Percentiles rank a stretch among this genome's conserved stretches.
Conservation (phyloP, 1,284 basidiomycete genomes). For the Trametes sp. region DNA sequence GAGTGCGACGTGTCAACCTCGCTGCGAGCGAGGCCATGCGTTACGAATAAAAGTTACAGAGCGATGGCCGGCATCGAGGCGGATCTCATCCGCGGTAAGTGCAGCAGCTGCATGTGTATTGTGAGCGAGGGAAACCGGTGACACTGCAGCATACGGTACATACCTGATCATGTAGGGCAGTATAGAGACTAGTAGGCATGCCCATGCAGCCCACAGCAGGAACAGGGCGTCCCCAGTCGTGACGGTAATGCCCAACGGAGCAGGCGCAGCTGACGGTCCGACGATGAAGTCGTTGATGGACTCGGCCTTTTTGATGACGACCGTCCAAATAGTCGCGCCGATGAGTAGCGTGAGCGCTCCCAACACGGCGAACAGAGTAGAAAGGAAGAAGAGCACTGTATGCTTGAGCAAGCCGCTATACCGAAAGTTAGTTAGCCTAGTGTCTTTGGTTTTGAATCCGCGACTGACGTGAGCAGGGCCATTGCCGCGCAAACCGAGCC, state of each 20-base stretch:
- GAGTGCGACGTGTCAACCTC: conserved; percentile 14
- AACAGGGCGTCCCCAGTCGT: conserved; percentile 67
- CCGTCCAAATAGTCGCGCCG: conserved; percentile 79
- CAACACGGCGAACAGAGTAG: conserved; percentile 66
- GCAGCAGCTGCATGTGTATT: conserved; percentile 56
- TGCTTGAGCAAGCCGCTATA: conserved; percentile 71
- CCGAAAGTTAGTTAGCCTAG: background rate
- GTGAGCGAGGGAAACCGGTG: background rate
- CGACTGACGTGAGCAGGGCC: conserved; percentile 67
- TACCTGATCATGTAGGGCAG: conserved; percentile 77
- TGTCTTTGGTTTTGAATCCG: background rate
- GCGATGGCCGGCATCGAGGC: conserved; percentile 26
- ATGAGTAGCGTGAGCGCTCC: conserved; percentile 71
- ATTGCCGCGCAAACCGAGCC: conserved; percentile 72
- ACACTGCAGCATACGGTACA: no score
- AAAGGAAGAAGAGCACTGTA: conserved; percentile 71
- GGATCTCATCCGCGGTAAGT: conserved; percentile 67
- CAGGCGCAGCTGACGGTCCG: conserved; percentile 43
- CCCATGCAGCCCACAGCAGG: conserved; percentile 77
- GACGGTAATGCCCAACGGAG: conserved; percentile 67
- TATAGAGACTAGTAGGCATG: conserved; percentile 64
- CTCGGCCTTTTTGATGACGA: conserved; percentile 69
- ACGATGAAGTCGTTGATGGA: conserved; percentile 63
- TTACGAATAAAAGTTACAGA: conserved; percentile 20
- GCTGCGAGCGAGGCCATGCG: conserved; percentile 7